Evolutionary conservation across 2,329 filamentous ascomycete genomes (phyloP), one percentile per base, ranked within the genome.

Genomic region (Pseudovirgaria hyperparasitica): DNA sequence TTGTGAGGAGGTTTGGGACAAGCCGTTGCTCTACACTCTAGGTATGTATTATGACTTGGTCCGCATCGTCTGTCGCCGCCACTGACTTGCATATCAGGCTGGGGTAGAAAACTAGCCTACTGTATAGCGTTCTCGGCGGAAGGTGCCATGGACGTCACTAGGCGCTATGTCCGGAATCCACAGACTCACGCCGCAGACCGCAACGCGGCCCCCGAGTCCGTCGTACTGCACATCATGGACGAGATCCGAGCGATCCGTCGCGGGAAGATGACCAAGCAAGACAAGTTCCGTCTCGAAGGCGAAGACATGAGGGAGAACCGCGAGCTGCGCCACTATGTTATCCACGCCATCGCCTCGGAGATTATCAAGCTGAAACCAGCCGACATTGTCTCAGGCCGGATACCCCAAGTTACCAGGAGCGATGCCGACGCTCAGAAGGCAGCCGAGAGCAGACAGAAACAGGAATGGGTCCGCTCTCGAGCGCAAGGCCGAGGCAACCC

Each of bases 81-180:
- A 29, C 17, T 41, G 28, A 41, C 28, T n/a, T 16, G 12, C 5
- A 24, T 31, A 5, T 5, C 37, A 74, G 70, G 86, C 33, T 98
- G 90, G 90, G 76, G 79, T 41, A 90, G 90, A 64, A 92, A 90
- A 62, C 82, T 96, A 63, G 86, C 84, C 0, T 98, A 98, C 58
- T 94, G 86, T 60, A 76, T 98, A 34, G 90, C 87, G 27, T 98
- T 98, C 51, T 92, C 85, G 9, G 85, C 82, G 31, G 90, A 98
- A 35, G 90, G 72, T 29, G 71, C 70, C 33, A 71, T 67, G 42
- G 72, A 77, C 45, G 72, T 77, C 35, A 77, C 72, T n/a, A 62
- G 72, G 23, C 66, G 72, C 39, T 77, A 77, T 42, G 69, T 75
- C 22, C 79, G 80, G 41, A 82, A 82, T 54, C 62, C 66, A 12